Base-by-base conservation (phyloP, 2,329 filamentous ascomycete species). In the Aspergillus aculeatus region DNA sequence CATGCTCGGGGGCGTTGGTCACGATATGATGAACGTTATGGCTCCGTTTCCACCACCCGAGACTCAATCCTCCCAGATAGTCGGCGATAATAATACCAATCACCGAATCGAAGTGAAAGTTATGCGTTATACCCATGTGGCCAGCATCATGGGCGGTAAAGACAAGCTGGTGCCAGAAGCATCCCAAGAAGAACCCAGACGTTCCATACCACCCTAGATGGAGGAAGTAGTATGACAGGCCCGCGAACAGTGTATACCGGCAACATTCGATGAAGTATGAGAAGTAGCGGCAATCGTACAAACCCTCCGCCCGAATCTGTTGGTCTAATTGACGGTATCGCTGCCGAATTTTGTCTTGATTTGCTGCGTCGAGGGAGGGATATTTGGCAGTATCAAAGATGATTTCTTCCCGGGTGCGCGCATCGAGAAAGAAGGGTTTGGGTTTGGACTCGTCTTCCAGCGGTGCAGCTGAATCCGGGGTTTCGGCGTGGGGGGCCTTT, bases 11-110 rank as follows among this genome's bases (percentile, higher is more conserved):
- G 48, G 89, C 89, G 75, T 98, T 98, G 19, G 95, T 98, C 55
- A 98, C 89, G 67, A 98, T 92, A 71, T 98, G 94, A 73, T 98
- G 94, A 9, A 97, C 92, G 71, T 98, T 98, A 77, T 98, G 94
- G 73, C 88, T 97, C 62, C 87, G 84, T 78, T 98, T 98, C 94
- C 95, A 99, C 95, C 95, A 99, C 49, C 94, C 91, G 56, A 96
- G 79, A 26, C 92, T 96, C 35, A 99, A 78, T 0, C 95, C 95
- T 41, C 95, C 95, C 21, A 95, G 80, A 68, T 89, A 98, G 73
- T 96, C 90, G 56, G 93, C 92, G 69, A 97, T 89, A 64, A 96
- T 78, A 71, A 98, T 96, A 52, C 92, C 94, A 63, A 99, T 91
- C 52, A 89, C 82, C 1, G 89, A 89, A 75, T 99, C 95, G 41